phyloP scores from a whole-genome alignment of 352 stramenopile species.

The Plasmopara viticola region DNA sequence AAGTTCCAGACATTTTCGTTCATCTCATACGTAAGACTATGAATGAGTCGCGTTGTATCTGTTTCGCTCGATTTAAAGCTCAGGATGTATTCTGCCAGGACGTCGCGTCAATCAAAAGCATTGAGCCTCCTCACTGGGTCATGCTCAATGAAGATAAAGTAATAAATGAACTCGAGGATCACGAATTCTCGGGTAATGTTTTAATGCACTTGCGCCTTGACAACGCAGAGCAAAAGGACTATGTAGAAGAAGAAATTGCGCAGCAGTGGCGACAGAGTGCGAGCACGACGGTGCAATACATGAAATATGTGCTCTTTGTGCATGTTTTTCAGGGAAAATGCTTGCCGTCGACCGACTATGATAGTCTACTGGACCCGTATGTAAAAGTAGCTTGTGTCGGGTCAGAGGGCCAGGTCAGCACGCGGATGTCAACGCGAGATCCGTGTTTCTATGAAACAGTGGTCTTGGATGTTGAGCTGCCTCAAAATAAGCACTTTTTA shows the following conservation, averaged over 20 bases:
- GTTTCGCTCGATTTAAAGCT: constrained; percentile 71
- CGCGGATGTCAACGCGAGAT: constrained; percentile 56
- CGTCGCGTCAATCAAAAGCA: constrained; percentile 23
- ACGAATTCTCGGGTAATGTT: constrained; percentile 79
- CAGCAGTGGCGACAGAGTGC: constrained; percentile 53
- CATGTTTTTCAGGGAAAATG: constrained; percentile 78
- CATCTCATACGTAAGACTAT: constrained; percentile 57
- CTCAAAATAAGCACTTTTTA: constrained; percentile 51
- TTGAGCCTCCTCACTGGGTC: constrained; percentile 60
- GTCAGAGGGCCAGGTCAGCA: constrained; percentile 55
- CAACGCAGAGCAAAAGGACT: constrained; percentile 18
- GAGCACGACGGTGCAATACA: constrained; percentile 53
- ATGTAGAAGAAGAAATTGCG: constrained; percentile 30
- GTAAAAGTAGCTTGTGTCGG: constrained; percentile 80
- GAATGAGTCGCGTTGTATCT: constrained; percentile 61
- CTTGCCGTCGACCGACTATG: constrained; percentile 64
- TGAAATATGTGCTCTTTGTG: constrained; percentile 73
- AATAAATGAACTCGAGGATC: constrained; percentile 70
- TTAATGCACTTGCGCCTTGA: constrained; percentile 71
- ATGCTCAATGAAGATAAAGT: constrained; percentile 70
- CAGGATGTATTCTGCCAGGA: constrained; percentile 57
- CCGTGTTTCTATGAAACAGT: constrained; percentile 85
- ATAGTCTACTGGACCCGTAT: constrained; percentile 75
- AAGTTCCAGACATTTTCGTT: constrained; percentile 76
- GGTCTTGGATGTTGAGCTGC: constrained; percentile 65